Evolutionary conservation across 805 yeast genomes (phyloP).

Genomic region (Kuraishia ogatae): DNA sequence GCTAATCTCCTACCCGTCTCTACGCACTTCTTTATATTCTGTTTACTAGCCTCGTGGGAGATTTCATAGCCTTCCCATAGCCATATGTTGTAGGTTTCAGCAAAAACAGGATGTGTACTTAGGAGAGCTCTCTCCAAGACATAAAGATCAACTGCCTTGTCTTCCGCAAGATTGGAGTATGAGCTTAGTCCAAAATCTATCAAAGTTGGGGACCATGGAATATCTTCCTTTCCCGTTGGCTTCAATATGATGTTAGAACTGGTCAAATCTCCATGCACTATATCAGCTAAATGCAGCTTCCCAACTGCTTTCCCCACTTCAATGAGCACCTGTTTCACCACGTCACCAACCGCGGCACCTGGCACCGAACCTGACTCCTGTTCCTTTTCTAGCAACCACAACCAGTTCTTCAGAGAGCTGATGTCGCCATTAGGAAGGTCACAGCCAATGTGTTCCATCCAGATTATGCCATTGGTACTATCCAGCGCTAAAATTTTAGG

Average conservation of each 20-base stretch:
- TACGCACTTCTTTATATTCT: constrained; percentile 29
- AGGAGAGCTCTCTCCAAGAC: constrained; percentile 87
- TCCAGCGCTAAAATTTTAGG: constrained; percentile 78
- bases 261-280: constrained; percentile 92
- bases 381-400: constrained; percentile 50
- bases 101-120: constrained; percentile 79
- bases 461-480: constrained; percentile 66
- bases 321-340: constrained; percentile 34
- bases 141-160: constrained; percentile 94
- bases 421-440: constrained; percentile 38
- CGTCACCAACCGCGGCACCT: constrained; percentile 17
- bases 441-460: constrained; percentile 79
- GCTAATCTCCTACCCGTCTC: constrained; percentile 62
- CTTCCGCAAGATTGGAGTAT: constrained; percentile 69
- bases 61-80: constrained; percentile 59
- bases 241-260: constrained; percentile 71
- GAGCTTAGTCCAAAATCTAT: constrained; percentile 92
- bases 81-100: constrained; percentile 60
- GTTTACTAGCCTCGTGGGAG: constrained; percentile 25
- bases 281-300: constrained; percentile 61
- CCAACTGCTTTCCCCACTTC: constrained; percentile 65
- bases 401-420: constrained; percentile 63
- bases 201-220: constrained; percentile 38
- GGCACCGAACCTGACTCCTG: constrained; percentile 8
- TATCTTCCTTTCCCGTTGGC: constrained; percentile 10